Conservation (phyloP, 179 eudicot genomes). For the Nepenthes alata region DNA sequence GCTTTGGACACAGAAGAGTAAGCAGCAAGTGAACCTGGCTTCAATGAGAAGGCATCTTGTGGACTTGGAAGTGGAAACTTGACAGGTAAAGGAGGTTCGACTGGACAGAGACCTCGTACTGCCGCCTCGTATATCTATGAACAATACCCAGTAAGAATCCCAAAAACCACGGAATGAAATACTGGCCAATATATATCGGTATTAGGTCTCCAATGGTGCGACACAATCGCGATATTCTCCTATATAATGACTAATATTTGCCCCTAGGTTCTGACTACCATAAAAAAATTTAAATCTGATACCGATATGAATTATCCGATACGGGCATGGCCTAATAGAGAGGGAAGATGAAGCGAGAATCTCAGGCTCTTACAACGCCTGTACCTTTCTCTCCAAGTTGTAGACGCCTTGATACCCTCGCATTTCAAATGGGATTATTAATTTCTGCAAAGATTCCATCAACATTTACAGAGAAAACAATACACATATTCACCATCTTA, state of each 20-base stretch:
- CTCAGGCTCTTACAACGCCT: not conserved
- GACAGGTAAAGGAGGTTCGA: constrained; percentile 27
- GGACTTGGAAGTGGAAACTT: constrained; percentile 46
- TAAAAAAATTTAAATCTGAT: too few relatives aligned
- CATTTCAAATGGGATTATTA: constrained; percentile 70
- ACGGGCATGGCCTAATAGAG: not conserved
- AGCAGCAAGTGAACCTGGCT: constrained; percentile 30
- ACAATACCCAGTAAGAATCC: not conserved
- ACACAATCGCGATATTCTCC: too few relatives aligned
- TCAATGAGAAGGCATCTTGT: constrained; percentile 29
- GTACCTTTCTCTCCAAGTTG: constrained; percentile 66
- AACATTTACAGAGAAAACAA: not conserved
- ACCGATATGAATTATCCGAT: too few relatives aligned
- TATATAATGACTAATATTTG: too few relatives aligned
- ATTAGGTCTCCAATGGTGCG: too few relatives aligned
- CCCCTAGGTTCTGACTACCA: too few relatives aligned
- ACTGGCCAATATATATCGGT: too few relatives aligned
- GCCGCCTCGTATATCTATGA: constrained; percentile 42
- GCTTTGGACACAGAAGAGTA: constrained; percentile 4
- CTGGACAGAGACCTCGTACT: constrained; percentile 36
- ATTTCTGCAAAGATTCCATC: constrained; percentile 34
- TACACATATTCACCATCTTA: not conserved
- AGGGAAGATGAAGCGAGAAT: too few relatives aligned
- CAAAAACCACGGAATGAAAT: too few relatives aligned
- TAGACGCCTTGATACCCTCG: constrained; percentile 81